Evolutionary conservation across 1,284 basidiomycete species (phyloP), one percentile per base, ranked within the genome.

Genomic region (Trichosporon inkin): DNA sequence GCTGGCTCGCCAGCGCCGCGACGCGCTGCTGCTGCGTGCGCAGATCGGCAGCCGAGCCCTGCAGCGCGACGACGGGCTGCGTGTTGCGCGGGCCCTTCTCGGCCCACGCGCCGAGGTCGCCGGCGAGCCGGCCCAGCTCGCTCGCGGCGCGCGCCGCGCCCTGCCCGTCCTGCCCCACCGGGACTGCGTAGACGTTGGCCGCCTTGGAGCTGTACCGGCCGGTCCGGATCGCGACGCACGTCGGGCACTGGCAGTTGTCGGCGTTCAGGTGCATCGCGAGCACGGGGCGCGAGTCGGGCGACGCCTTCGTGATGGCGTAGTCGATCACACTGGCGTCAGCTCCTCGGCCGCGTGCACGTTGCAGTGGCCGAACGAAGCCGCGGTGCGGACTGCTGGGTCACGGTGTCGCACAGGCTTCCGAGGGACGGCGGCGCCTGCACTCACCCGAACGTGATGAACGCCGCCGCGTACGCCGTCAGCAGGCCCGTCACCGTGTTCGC

Each of bases 381-480:
- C 28, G 28, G 28, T 32, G 28, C 28, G 28, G 28, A 32, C n/a
- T n/a, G n/a, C n/a, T n/a, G n/a, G n/a, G n/a, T n/a, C n/a, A n/a
- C n/a, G n/a, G n/a, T n/a, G n/a, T n/a, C n/a, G n/a, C n/a, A n/a
- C n/a, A n/a, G n/a, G n/a, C n/a, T n/a, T n/a, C n/a, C n/a, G n/a
- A n/a, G n/a, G n/a, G n/a, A n/a, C n/a, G n/a, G n/a, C n/a, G n/a
- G n/a, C n/a, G n/a, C n/a, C n/a, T n/a, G n/a, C n/a, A 49, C 44
- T 32, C 28, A 49, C 44, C 44, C 44, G 28, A 49, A 24, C 1
- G 44, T 49, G 10, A 49, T 17, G 16, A 49, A 49, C 1, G 44
- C 44, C 22, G 24, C 44, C 44, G 44, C 28, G 24, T 49, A 49
- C 44, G 44, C 44, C 24, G 19, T 49, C 14, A 49, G 44, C 44